Conservation (phyloP, 179 eudicot genomes). For the Silene coronaria region DNA sequence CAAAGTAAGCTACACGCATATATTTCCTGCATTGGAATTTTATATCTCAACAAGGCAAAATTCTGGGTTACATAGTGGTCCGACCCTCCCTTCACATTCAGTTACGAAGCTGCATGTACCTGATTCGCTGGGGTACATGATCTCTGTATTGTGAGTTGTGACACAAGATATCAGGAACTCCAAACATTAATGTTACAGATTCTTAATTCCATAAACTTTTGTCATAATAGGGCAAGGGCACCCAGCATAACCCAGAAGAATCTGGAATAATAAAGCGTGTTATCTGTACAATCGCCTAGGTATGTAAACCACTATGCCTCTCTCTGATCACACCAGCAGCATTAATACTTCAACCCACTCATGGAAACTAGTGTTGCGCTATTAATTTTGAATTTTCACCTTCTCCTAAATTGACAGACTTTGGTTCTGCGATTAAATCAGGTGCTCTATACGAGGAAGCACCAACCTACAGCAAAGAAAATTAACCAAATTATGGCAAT, state of each 20-base stretch:
- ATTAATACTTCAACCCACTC: not conserved
- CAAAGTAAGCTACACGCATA: too few relatives aligned
- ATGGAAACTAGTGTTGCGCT: slow-evolving; percentile 14
- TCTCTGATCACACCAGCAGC: slow-evolving; percentile 12
- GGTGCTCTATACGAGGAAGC: slow-evolving; percentile 25
- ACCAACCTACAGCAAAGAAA: slow-evolving; percentile 15
- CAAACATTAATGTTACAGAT: not conserved
- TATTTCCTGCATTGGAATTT: too few relatives aligned
- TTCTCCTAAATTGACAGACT: slow-evolving; percentile 24
- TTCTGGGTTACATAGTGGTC: too few relatives aligned
- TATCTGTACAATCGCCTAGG: slow-evolving; percentile 27
- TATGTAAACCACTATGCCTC: slow-evolving; percentile 10
- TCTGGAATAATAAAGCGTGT: not conserved
- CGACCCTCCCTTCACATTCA: too few relatives aligned
- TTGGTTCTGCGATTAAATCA: slow-evolving; percentile 26
- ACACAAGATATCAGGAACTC: not conserved
- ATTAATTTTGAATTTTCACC: slow-evolving; percentile 23
- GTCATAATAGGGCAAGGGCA: not conserved
- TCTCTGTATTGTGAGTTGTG: not conserved
- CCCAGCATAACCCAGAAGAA: not conserved
- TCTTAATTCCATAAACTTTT: not conserved
- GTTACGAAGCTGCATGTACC: too few relatives aligned
- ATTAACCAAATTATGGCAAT: not conserved
- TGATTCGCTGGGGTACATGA: not conserved
- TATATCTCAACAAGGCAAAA: too few relatives aligned